A percentile compares a stretch with the other conserved stretches of the same genome.
Evolutionary conservation across 2,329 filamentous ascomycete species (phyloP).

Genomic region (Celoporthe dispersa): DNA sequence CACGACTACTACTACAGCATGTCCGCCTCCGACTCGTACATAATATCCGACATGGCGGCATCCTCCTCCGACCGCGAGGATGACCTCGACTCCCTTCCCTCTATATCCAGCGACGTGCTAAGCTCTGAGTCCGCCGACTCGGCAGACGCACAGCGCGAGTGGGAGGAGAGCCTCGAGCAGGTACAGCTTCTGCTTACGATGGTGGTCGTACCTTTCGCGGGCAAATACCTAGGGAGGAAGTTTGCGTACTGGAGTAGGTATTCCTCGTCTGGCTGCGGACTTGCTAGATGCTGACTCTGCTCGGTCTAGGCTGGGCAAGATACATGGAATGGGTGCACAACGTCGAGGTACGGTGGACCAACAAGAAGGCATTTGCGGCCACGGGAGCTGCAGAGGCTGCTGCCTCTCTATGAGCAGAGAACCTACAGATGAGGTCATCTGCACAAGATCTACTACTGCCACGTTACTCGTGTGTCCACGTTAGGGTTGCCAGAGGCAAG

Average conservation of each 20-base stretch:
- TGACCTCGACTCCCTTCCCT: slow-evolving; percentile 68
- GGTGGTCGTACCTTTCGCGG: slow-evolving; percentile 90
- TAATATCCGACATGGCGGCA: slow-evolving; percentile 53
- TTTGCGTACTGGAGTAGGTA: slow-evolving; percentile 93
- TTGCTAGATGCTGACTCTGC: slow-evolving; percentile 29
- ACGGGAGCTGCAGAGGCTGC: slow-evolving; percentile 67
- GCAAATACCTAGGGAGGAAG: slow-evolving; percentile 93
- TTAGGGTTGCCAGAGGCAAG: not conserved
- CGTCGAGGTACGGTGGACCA: slow-evolving; percentile 72
- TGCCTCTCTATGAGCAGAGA: slow-evolving; percentile 51
- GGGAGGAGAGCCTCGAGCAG: slow-evolving; percentile 93
- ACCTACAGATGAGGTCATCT: not conserved
- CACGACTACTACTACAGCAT: slow-evolving; percentile 15
- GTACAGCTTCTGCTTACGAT: slow-evolving; percentile 91
- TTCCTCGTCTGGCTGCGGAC: not conserved
- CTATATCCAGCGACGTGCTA: slow-evolving; percentile 56
- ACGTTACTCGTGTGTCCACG: not conserved
- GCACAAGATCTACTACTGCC: not conserved
- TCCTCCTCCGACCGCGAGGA: slow-evolving; percentile 54
- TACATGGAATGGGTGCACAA: slow-evolving; percentile 94
- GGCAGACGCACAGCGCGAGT: slow-evolving; percentile 91
- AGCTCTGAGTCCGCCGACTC: slow-evolving; percentile 53
- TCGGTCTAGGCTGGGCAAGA: slow-evolving; percentile 75
- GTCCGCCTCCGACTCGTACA: slow-evolving; percentile 52
- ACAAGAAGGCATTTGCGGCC: slow-evolving; percentile 66